Conservation (phyloP, 257 asterid species). For the Rubia yunnanensis region DNA sequence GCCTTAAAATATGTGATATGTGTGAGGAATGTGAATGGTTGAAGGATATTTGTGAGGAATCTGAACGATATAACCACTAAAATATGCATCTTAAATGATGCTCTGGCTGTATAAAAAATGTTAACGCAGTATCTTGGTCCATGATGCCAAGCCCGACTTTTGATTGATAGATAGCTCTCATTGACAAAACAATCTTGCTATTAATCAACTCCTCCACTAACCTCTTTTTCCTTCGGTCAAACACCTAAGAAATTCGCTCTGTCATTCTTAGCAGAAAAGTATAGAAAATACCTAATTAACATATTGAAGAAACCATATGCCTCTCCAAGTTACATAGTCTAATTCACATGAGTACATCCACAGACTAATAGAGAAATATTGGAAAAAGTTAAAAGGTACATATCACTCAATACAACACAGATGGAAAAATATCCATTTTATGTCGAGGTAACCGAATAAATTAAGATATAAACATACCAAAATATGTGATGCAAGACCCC, state of each 20-base stretch:
- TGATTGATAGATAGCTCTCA: too few relatives aligned
- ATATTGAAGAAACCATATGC: neutral
- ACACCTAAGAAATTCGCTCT: conserved; percentile 44
- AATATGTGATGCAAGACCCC: conserved; percentile 49
- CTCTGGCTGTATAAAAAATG: too few relatives aligned
- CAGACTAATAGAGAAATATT: neutral
- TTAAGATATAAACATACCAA: conserved; percentile 44
- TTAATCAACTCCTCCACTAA: conserved; percentile 94
- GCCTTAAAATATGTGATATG: too few relatives aligned
- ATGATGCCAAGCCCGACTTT: too few relatives aligned
- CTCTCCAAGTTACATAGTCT: neutral
- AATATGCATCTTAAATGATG: too few relatives aligned
- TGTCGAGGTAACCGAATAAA: neutral
- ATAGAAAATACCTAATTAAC: neutral
- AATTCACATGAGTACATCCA: neutral
- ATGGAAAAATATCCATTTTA: neutral
- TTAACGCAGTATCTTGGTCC: too few relatives aligned
- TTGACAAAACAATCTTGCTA: too few relatives aligned
- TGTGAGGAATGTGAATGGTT: too few relatives aligned
- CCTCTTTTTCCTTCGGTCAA: conserved; percentile 80
- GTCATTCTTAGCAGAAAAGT: neutral
- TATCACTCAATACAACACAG: neutral
- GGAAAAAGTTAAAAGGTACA: neutral
- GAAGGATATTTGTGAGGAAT: too few relatives aligned
- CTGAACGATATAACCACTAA: too few relatives aligned